Evolutionary conservation across 345 rosid species (phyloP).

Genomic region (Firmiana major): DNA sequence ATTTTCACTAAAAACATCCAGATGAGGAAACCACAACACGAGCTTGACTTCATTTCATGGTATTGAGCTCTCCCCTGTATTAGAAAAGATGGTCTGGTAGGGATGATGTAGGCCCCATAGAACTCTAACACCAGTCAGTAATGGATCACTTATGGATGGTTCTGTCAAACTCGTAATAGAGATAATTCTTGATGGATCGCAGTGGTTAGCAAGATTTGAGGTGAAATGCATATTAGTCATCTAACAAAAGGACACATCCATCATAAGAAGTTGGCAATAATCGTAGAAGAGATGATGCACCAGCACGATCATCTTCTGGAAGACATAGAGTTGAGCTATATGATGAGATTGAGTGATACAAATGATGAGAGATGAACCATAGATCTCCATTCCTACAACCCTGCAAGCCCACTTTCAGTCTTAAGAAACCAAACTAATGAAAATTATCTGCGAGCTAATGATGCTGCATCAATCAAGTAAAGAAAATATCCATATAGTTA

Average conservation of each 20-base stretch:
- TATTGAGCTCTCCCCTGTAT: conserved; percentile 38
- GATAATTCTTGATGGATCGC: conserved; percentile 52
- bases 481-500: neutral
- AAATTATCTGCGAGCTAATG: neutral
- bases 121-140: conserved; percentile 43
- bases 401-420: conserved; percentile 38
- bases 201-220: conserved; percentile 49
- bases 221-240: conserved; percentile 66
- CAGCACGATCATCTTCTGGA: conserved; percentile 52
- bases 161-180: conserved; percentile 54
- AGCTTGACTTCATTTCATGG: conserved; percentile 72
- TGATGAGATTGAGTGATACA: conserved; percentile 24
- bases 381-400: conserved; percentile 81
- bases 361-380: conserved; percentile 65
- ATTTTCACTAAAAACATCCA: conserved; percentile 42
- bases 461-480: neutral
- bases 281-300: conserved; percentile 40
- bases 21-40: conserved; percentile 64
- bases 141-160: conserved; percentile 33
- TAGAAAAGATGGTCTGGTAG: conserved; percentile 52
- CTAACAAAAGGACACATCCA: conserved; percentile 62
- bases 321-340: conserved; percentile 32
- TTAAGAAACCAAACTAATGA: conserved; percentile 8
- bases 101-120: conserved; percentile 74
- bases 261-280: conserved; percentile 46